phyloP scores from a whole-genome alignment of 805 yeast species.

The Ogataea saltuana region DNA sequence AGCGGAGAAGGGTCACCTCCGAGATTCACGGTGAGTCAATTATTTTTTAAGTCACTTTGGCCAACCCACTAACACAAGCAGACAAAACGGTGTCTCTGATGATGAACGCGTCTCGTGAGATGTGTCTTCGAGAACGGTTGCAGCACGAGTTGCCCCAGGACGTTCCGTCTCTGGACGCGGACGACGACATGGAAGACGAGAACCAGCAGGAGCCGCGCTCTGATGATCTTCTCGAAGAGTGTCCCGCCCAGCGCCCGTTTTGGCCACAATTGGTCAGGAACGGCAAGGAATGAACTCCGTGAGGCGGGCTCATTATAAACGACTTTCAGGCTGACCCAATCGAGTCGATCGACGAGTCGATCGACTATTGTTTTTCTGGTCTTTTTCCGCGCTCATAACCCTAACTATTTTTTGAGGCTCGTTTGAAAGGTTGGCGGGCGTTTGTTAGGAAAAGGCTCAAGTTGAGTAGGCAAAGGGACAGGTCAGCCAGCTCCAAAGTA shows the following conservation, averaged over 20 bases:
- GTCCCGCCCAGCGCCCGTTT: slow-evolving; percentile 11
- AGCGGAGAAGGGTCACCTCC: slow-evolving; percentile 18
- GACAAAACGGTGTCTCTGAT: slow-evolving; percentile 30
- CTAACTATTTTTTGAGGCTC: neutral
- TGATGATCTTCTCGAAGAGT: neutral
- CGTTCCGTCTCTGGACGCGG: slow-evolving; percentile 2
- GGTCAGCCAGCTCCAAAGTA: neutral
- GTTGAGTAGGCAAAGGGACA: neutral
- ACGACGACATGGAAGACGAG: slow-evolving; percentile 1
- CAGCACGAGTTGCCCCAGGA: slow-evolving; percentile 10
- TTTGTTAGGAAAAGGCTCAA: neutral
- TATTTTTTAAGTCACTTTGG: too few species aligned
- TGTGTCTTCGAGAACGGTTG: slow-evolving; percentile 12
- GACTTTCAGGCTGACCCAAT: neutral
- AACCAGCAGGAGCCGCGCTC: slow-evolving; percentile 1
- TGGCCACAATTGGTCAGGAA: slow-evolving; percentile 12
- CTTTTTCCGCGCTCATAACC: slow-evolving; percentile 3
- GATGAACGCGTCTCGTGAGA: slow-evolving; percentile 32
- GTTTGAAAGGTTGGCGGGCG: slow-evolving; percentile 1
- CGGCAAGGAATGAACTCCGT: neutral
- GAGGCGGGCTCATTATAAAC: neutral
- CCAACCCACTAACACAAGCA: slow-evolving; percentile 12
- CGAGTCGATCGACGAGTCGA: neutral
- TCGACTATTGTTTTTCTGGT: neutral
- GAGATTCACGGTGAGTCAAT: slow-evolving; percentile 30